Base-by-base conservation (phyloP, 306 rosid genomes). In the Dalbergia oliveri region DNA sequence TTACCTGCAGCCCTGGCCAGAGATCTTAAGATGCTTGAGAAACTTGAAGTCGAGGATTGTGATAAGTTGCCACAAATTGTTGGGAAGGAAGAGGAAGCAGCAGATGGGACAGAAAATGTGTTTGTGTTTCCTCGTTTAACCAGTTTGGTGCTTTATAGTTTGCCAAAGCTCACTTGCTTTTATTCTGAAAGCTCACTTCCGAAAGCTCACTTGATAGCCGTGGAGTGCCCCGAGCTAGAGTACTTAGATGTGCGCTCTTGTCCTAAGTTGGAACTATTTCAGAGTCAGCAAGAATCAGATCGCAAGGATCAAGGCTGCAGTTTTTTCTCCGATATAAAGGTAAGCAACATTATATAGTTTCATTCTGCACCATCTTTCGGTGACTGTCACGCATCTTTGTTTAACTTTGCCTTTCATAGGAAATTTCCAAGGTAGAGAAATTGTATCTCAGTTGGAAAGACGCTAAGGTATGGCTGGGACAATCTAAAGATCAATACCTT, bases 111-210 rank as follows among this genome's bases (percentile, higher is more conserved):
- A 4, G 8, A 7, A 1, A 23, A 50, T 3, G 0, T 14, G 3
- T 16, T 37, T 64, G 14, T 2, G 69, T 64, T 64, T 44, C 69
- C 50, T 64, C 49, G 69, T 6, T n/a, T 64, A 35, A n/a, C 49
- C 50, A 8, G 1, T 0, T 3, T 64, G 69, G 6, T 0, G 8
- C 13, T 64, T 6, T 0, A 0, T 4, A 0, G 0, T 1, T 37
- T 64, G 21, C 69, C 49, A 15, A 0, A 37, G 21, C 69, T 64
- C 13, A 64, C 49, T 64, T 8, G 0, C 69, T 64, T 64, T 37
- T n/a, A 39, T 19, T 19, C 69, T 64, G 49, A 8, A n/a, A 64
- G 6, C n/a, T 44, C 23, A 0, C 31, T 19, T 19, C 69, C 37
- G 49, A 8, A n/a, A 64, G 6, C n/a, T 44, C 23, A 0, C 31